A percentile compares a stretch with the other conserved stretches of the same genome.
phyloP scores from a whole-genome alignment of 73 alveolate genomes.

The Stentor coeruleus region DNA sequence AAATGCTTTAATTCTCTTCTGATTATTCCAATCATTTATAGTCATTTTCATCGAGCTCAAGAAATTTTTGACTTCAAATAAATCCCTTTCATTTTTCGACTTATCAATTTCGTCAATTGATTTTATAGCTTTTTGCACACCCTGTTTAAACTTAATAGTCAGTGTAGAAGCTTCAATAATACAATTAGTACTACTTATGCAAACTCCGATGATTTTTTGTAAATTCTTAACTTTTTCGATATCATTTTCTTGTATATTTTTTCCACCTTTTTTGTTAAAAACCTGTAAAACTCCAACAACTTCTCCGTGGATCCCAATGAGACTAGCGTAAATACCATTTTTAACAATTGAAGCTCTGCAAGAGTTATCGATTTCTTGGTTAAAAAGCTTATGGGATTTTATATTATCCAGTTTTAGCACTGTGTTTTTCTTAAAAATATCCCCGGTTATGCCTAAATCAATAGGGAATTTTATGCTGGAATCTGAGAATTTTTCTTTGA shows the following conservation, averaged over 20 bases:
- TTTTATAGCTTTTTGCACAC: not conserved
- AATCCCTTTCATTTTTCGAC: too few relatives aligned
- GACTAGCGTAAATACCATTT: not conserved
- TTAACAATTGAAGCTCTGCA: not conserved
- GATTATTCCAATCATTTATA: too few relatives aligned
- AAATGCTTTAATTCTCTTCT: too few relatives aligned
- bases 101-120: too few relatives aligned
- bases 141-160: not conserved
- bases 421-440: not conserved
- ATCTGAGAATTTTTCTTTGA: not conserved
- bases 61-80: too few relatives aligned
- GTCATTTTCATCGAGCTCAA: too few relatives aligned
- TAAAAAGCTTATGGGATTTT: not conserved
- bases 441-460: not conserved
- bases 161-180: not conserved
- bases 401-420: not conserved
- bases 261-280: not conserved
- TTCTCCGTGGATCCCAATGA: not conserved
- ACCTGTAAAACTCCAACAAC: not conserved
- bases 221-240: too few relatives aligned
- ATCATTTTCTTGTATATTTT: not conserved
- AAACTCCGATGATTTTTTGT: not conserved
- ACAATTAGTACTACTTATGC: not conserved
- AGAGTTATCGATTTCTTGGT: not conserved
- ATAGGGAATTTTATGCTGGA: not conserved